Percentiles rank a stretch among this genome's conserved stretches.
These are phyloP conservation scores for Aspergillus uvarum DNA, from an alignment of 2,329 filamentous ascomycete genomes.

Conservation along the genomic window DNA sequence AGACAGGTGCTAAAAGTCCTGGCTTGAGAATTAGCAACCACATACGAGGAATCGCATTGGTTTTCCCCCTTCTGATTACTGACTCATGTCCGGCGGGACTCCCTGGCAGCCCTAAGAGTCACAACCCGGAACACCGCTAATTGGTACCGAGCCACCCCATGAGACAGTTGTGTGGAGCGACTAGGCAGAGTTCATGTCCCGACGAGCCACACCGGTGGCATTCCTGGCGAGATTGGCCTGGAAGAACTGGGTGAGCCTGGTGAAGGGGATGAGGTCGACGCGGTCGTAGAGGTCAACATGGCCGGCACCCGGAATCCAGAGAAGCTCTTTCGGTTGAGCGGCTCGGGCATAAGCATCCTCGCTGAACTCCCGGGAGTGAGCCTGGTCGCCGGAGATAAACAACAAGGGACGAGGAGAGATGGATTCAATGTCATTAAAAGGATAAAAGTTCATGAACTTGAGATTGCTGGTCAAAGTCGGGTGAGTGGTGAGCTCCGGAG, in stretches of 20 bases:
- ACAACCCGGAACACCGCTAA: too few species aligned
- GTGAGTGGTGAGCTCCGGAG: conserved; percentile 29
- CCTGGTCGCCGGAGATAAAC: conserved; percentile 24
- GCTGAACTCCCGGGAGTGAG: conserved; percentile 26
- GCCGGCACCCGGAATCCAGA: conserved; percentile 33
- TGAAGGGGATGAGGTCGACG: conserved; percentile 37
- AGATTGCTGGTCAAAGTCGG: conserved; percentile 29
- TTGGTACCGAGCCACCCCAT: too few species aligned
- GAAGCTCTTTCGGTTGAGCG: conserved; percentile 39
- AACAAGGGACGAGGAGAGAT: conserved; percentile 27
- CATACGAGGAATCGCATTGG: too few species aligned
- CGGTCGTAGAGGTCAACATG: conserved; percentile 43
- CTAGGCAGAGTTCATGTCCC: too few species aligned
- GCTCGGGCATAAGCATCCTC: conserved; percentile 27
- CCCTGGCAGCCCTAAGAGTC: too few species aligned
- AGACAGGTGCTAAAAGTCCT: too few species aligned
- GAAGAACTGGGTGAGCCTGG: conserved; percentile 29
- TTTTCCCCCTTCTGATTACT: too few species aligned
- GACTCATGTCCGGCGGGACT: too few species aligned
- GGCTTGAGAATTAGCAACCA: too few species aligned
- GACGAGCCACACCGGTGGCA: too few species aligned
- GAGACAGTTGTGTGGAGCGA: too few species aligned
- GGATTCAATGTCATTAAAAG: conserved; percentile 17
- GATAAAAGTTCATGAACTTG: conserved; percentile 30
- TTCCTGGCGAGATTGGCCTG: conserved; percentile 10